phyloP scores from a whole-genome alignment of 2,329 filamentous ascomycete species.

The Xylaria sp. region DNA sequence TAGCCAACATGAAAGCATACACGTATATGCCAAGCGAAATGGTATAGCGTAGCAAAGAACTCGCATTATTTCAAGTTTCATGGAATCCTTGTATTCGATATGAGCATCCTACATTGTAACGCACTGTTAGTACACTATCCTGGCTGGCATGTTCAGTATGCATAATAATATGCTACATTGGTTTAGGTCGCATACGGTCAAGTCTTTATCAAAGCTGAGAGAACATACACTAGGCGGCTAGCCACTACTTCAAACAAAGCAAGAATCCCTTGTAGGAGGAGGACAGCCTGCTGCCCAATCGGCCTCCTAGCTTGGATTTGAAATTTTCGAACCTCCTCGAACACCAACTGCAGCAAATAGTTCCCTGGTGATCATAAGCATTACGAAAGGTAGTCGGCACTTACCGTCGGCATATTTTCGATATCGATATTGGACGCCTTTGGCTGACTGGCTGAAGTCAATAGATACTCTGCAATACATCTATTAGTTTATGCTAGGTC shows the following conservation, averaged over 20 bases:
- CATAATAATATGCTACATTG: neutral
- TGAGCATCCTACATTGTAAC: neutral
- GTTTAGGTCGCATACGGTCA: neutral
- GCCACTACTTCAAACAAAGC: conserved; percentile 7
- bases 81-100: conserved; percentile 4
- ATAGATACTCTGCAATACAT: conserved; percentile 10
- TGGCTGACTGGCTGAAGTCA: conserved; percentile 13
- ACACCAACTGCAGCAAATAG: conserved; percentile 6
- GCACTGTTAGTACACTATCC: neutral
- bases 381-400: conserved; percentile 27
- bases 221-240: neutral
- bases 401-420: conserved; percentile 33
- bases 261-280: conserved; percentile 1
- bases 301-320: conserved; percentile 12
- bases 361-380: conserved; percentile 5
- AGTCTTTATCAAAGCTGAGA: conserved; percentile 5
- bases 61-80: neutral
- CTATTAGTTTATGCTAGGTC: conserved; percentile 22
- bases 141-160: conserved; percentile 1
- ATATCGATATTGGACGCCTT: neutral
- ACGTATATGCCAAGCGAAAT: neutral
- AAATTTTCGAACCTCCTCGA: conserved; percentile 20
- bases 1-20: neutral
- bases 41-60: conserved; percentile 3
- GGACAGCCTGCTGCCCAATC: conserved; percentile 15